Evolutionary conservation across 441 rosid species (phyloP).

Genomic region (Flueggea neowawraea): DNA sequence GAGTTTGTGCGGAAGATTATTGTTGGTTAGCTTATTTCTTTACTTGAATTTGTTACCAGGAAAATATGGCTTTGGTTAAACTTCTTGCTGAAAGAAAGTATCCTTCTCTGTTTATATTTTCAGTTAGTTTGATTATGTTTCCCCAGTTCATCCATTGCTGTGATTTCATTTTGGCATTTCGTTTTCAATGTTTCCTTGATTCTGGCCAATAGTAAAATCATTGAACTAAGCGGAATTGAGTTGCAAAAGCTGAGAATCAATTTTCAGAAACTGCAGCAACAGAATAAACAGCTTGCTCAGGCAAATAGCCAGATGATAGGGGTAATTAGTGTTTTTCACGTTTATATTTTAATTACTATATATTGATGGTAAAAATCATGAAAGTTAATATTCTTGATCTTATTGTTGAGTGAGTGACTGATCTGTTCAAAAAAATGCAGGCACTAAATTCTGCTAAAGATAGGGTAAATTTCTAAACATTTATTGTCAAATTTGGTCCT

Average conservation of each 20-base stretch:
- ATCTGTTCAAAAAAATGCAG: constrained; percentile 31
- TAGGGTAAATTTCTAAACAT: constrained; percentile 32
- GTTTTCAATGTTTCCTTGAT: constrained; percentile 18
- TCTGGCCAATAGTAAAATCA: constrained; percentile 40
- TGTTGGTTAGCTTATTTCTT: background rate
- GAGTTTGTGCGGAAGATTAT: background rate
- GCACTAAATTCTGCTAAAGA: constrained; percentile 59
- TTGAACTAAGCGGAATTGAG: constrained; percentile 46
- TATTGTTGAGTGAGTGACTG: constrained; percentile 11
- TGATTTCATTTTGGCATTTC: constrained; percentile 13
- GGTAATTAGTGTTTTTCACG: constrained; percentile 27
- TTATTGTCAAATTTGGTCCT: constrained; percentile 2
- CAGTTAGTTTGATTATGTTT: no score
- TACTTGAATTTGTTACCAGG: background rate
- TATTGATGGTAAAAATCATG: constrained; percentile 7
- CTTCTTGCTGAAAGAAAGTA: background rate
- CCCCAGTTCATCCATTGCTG: background rate
- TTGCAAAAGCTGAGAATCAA: constrained; percentile 47
- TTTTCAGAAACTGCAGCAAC: constrained; percentile 52
- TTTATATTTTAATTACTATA: no score
- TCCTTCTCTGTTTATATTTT: background rate
- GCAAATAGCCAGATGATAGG: constrained; percentile 54
- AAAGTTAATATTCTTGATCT: background rate
- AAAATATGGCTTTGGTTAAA: background rate
- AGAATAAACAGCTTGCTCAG: constrained; percentile 59